phyloP scores from a whole-genome alignment of 139 green algal species.

The Haematococcus lacustris region DNA sequence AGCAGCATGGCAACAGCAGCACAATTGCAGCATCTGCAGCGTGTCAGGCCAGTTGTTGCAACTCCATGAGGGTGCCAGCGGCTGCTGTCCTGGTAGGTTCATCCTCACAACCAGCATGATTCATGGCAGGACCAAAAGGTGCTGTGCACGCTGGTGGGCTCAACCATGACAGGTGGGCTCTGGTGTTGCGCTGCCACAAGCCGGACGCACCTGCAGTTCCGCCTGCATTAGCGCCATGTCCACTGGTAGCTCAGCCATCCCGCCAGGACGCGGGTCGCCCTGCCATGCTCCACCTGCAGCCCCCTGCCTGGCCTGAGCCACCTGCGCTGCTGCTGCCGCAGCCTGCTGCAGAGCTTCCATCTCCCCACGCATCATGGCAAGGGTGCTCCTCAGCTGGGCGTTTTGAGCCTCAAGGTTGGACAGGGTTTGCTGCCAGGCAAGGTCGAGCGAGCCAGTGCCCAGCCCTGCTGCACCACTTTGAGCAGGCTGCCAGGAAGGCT shows the following conservation, averaged over 20 bases:
- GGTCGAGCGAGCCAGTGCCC: not conserved
- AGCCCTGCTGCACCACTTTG: constrained; percentile 10
- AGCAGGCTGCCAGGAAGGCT: not conserved
- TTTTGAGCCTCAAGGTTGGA: constrained; percentile 39
- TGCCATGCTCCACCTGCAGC: not conserved
- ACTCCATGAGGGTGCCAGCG: no score
- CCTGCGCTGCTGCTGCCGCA: constrained; percentile 12
- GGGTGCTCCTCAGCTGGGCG: constrained; percentile 34
- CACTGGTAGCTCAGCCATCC: not conserved
- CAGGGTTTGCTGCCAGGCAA: constrained; percentile 1
- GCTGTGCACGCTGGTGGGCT: no score
- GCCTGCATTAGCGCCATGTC: not conserved
- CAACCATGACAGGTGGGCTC: not conserved
- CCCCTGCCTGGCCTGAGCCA: not conserved
- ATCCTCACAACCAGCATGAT: not conserved
- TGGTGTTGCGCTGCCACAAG: not conserved
- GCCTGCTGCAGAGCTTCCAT: constrained; percentile 49
- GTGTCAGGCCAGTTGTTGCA: no score
- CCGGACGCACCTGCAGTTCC: not conserved
- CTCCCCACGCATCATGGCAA: constrained; percentile 50
- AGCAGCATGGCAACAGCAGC: no score
- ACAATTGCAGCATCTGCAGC: no score
- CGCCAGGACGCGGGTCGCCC: not conserved
- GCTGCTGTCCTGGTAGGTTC: no score
- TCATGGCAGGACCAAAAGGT: no score